Base-by-base conservation (phyloP, 2,329 filamentous ascomycete genomes). In the Colletotrichum sp. region DNA sequence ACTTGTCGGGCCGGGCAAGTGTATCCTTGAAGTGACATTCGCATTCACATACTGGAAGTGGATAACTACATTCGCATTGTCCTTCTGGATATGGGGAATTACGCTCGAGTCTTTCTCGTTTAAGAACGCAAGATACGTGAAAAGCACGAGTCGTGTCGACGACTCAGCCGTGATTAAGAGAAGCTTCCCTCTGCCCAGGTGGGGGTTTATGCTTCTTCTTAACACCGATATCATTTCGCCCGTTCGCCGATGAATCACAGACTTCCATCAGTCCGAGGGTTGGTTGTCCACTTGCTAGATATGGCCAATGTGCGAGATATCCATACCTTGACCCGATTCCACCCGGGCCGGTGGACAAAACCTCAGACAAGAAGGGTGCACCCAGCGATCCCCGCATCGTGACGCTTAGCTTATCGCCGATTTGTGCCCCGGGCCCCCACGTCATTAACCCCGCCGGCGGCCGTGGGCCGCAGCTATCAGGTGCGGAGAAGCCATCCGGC, bases 391-490 rank as follows among this genome's bases (percentile, higher is more conserved):
- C 71, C 71, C 67, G 59, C 72, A 70, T 66, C 21, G 28, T 60
- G 16, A 28, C 24, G 24, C 34, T 30, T 18, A 18, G 18, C 72
- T 75, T 75, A 75, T 71, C 72, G 62, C 72, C 72, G 72, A 75
- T 71, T 52, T 16, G 28, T 28, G 62, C 28, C 16, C 34, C 62
- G 34, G 62, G 44, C 66, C 68, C 49, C 68, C 72, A 75, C 72
- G 68, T 75, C 72, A 67, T 67, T 60, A 49, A 62, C 72, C 67
- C 72, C 30, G 59, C 28, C 30, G 44, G n/a, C 44, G n/a, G 71
- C 71, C 59, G 59, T 57, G 30, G 57, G 34, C 63, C 15, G 63
- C 52, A 62, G 52, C 32, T 69, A 30, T 69, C 67, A 62, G 65
- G 32, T 70, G 71, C 71, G 71, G 66, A 74, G 67, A 62, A 70